phyloP scores from a whole-genome alignment of 805 yeast genomes.

The Maudiozyma serrabonitensis region DNA sequence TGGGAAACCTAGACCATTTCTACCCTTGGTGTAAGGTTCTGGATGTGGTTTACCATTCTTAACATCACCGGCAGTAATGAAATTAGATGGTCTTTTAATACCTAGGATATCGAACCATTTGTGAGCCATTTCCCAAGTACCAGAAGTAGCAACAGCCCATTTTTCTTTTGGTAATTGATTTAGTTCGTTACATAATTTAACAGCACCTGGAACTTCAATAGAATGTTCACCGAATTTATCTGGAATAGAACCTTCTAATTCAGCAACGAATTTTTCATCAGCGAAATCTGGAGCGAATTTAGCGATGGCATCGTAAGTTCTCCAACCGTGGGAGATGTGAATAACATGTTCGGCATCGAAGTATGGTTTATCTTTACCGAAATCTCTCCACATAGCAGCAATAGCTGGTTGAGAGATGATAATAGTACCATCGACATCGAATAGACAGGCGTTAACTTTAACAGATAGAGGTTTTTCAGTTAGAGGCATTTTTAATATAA shows the following conservation, averaged over 20 bases:
- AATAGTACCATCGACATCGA: conserved; percentile 83
- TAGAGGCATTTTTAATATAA: conserved; percentile 13
- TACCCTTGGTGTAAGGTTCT: conserved; percentile 62
- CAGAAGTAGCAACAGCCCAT: conserved; percentile 87
- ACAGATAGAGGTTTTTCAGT: conserved; percentile 26
- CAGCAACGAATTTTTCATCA: conserved; percentile 50
- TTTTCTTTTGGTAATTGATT: conserved; percentile 44
- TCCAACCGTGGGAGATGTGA: conserved; percentile 70
- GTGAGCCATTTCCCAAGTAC: conserved; percentile 66
- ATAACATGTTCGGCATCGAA: conserved; percentile 63
- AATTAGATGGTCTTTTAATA: conserved; percentile 54
- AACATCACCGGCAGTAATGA: conserved; percentile 77
- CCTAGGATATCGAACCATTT: conserved; percentile 68
- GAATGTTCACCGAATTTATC: conserved; percentile 65
- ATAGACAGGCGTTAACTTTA: conserved; percentile 43
- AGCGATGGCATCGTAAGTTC: conserved; percentile 70
- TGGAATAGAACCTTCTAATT: conserved; percentile 61
- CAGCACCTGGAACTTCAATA: conserved; percentile 67
- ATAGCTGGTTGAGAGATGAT: conserved; percentile 78
- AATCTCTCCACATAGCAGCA: conserved; percentile 71
- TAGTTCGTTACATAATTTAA: conserved; percentile 47
- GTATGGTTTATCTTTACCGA: conserved; percentile 57
- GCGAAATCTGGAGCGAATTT: conserved; percentile 71
- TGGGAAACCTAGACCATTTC: conserved; percentile 32
- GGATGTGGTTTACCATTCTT: conserved; percentile 80